Conservation (phyloP, 2,329 filamentous ascomycete genomes). For the Nigrospora oryzae region DNA sequence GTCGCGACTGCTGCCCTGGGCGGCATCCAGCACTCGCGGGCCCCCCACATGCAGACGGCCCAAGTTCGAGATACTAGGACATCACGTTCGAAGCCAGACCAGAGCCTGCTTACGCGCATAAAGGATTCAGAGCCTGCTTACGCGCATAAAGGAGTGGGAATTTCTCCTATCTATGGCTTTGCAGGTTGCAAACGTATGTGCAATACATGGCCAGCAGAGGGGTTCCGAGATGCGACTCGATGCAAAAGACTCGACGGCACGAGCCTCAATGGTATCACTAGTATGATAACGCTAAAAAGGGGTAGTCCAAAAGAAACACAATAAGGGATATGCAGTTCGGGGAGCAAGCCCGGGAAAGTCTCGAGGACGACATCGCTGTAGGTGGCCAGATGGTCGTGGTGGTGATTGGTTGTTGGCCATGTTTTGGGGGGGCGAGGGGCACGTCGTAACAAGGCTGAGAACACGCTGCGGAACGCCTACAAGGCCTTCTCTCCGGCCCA, state of each 20-base stretch:
- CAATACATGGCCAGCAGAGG: no score
- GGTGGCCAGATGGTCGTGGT: neutral
- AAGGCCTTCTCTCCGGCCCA: no score
- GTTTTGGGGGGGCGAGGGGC: neutral
- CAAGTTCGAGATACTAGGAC: no score
- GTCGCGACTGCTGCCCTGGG: no score
- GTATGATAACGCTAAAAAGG: slow-evolving; percentile 4
- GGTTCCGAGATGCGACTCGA: neutral
- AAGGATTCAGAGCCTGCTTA: no score
- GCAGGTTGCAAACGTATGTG: no score
- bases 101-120: no score
- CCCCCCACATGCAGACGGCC: no score
- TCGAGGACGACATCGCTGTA: neutral
- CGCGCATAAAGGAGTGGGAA: no score
- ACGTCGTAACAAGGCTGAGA: neutral
- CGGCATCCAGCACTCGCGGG: no score
- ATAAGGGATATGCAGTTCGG: neutral
- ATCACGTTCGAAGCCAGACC: no score
- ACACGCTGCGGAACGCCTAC: neutral
- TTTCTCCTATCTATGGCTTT: no score
- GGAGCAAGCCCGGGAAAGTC: neutral
- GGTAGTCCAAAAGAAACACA: slow-evolving; percentile 1
- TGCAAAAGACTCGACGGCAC: neutral
- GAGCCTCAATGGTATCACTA: slow-evolving; percentile 6
- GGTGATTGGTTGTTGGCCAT: neutral